Conservation (phyloP, 768 basidiomycete genomes). For the Tricholoma saponaceum region DNA sequence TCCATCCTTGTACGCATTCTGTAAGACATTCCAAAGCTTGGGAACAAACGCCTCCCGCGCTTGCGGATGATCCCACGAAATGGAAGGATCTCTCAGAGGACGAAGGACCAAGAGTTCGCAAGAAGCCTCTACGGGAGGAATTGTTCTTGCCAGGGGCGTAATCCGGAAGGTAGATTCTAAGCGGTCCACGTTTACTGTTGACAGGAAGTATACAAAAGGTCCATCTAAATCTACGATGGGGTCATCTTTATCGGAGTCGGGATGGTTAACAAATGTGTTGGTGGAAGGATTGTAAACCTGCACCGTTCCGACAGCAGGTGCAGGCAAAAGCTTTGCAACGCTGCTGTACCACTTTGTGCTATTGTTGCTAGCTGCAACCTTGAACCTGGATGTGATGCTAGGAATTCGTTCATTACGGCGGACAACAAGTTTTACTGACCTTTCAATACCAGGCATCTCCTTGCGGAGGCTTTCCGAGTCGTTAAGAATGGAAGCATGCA, state of each 20-base stretch:
- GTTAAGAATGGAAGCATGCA: slow-evolving; percentile 82
- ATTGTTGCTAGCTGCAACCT: slow-evolving; percentile 78
- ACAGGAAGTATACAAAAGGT: slow-evolving; percentile 84
- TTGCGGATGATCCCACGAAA: slow-evolving; percentile 36
- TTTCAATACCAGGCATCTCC: slow-evolving; percentile 68
- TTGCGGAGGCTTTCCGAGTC: slow-evolving; percentile 75
- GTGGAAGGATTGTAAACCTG: slow-evolving; percentile 57
- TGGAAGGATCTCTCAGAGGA: slow-evolving; percentile 56
- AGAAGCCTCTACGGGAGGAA: slow-evolving; percentile 40
- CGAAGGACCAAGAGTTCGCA: slow-evolving; percentile 78
- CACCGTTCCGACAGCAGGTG: slow-evolving; percentile 34
- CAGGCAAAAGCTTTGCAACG: slow-evolving; percentile 51
- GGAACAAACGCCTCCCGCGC: slow-evolving; percentile 46
- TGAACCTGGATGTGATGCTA: slow-evolving; percentile 50
- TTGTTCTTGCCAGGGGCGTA: slow-evolving; percentile 51
- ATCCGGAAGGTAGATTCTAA: slow-evolving; percentile 83
- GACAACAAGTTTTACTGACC: slow-evolving; percentile 19
- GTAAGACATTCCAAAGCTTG: slow-evolving; percentile 51
- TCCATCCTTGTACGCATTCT: slow-evolving; percentile 76
- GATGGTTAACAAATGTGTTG: slow-evolving; percentile 42
- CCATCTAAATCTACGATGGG: slow-evolving; percentile 53
- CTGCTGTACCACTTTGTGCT: slow-evolving; percentile 68
- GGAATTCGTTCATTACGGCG: not conserved
- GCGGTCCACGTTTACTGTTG: slow-evolving; percentile 79
- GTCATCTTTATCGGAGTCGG: slow-evolving; percentile 26